Conservation (phyloP, 208 protist species). For the Trypanosoma platydactyli region DNA sequence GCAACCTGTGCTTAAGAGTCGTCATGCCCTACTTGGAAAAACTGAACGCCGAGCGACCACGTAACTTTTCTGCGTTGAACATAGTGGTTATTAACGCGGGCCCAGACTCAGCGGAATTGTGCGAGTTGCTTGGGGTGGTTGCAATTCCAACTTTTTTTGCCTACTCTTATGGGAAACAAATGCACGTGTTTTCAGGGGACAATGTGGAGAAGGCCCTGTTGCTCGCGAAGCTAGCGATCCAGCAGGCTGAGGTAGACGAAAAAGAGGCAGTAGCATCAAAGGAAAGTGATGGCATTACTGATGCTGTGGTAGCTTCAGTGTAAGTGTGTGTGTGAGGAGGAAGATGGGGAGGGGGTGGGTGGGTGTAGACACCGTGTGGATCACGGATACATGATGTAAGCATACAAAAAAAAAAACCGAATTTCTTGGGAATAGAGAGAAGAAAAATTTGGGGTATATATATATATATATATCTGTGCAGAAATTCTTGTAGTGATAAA, state of each 20-base stretch:
- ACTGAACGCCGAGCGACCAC: constrained; percentile 61
- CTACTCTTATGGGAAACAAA: constrained; percentile 61
- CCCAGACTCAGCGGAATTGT: constrained; percentile 43
- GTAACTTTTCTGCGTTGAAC: constrained; percentile 37
- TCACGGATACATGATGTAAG: constrained; percentile 1
- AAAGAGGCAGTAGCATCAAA: constrained; percentile 32
- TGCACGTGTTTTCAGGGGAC: constrained; percentile 57
- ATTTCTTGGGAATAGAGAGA: too few relatives aligned
- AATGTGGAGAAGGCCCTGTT: constrained; percentile 73
- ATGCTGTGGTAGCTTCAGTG: background rate
- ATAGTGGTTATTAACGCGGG: constrained; percentile 63
- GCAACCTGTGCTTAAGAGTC: constrained; percentile 39
- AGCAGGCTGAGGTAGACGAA: constrained; percentile 25
- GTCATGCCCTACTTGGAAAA: constrained; percentile 61
- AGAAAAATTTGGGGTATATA: background rate
- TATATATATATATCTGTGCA: constrained; percentile 16
- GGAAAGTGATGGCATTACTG: background rate
- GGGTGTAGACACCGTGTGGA: background rate
- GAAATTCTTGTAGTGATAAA: background rate
- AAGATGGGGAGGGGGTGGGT: background rate
- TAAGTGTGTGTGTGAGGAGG: background rate
- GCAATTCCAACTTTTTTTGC: constrained; percentile 51
- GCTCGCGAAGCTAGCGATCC: constrained; percentile 54
- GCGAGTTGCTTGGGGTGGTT: constrained; percentile 39
- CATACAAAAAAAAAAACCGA: too few relatives aligned